Percentiles rank a stretch among this genome's conserved stretches.
phyloP scores from a whole-genome alignment of 2,329 filamentous ascomycete species.

The Neodidymelliopsis sp. region DNA sequence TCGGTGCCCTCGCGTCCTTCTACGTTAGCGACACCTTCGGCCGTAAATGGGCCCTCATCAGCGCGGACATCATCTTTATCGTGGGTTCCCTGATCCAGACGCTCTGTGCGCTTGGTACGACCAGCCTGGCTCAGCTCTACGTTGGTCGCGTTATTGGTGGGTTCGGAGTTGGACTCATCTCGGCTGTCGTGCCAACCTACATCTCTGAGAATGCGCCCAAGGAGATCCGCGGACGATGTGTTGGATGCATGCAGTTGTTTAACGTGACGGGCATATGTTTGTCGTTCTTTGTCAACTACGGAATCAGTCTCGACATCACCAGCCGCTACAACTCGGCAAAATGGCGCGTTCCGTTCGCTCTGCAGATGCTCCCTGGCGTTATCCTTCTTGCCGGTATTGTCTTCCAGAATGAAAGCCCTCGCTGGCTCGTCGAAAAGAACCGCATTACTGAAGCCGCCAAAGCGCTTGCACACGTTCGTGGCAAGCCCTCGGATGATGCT shows the following conservation, averaged over 20 bases:
- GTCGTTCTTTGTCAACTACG: slow-evolving; percentile 63
- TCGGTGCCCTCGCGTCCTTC: slow-evolving; percentile 53
- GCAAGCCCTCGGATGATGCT: slow-evolving; percentile 44
- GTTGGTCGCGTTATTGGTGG: slow-evolving; percentile 54
- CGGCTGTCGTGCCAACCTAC: slow-evolving; percentile 54
- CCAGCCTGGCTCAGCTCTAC: slow-evolving; percentile 50
- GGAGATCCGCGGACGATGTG: slow-evolving; percentile 49
- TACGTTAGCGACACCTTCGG: slow-evolving; percentile 54
- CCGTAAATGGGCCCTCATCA: slow-evolving; percentile 51
- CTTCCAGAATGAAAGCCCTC: slow-evolving; percentile 61
- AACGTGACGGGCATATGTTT: slow-evolving; percentile 58
- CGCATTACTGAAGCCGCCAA: slow-evolving; percentile 54
- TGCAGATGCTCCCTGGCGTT: slow-evolving; percentile 61
- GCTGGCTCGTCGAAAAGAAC: slow-evolving; percentile 63
- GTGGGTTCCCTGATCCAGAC: slow-evolving; percentile 53
- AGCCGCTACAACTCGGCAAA: slow-evolving; percentile 53
- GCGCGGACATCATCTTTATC: slow-evolving; percentile 54
- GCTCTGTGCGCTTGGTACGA: slow-evolving; percentile 45
- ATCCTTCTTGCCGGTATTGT: slow-evolving; percentile 59
- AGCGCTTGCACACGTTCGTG: slow-evolving; percentile 51
- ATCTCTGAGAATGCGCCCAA: slow-evolving; percentile 57
- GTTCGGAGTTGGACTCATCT: slow-evolving; percentile 54
- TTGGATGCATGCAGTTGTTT: slow-evolving; percentile 51
- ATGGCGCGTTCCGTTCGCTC: slow-evolving; percentile 61
- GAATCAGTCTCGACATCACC: slow-evolving; percentile 56